Evolutionary conservation across 805 yeast species (phyloP).

Genomic region (Saturnispora halmiae): DNA sequence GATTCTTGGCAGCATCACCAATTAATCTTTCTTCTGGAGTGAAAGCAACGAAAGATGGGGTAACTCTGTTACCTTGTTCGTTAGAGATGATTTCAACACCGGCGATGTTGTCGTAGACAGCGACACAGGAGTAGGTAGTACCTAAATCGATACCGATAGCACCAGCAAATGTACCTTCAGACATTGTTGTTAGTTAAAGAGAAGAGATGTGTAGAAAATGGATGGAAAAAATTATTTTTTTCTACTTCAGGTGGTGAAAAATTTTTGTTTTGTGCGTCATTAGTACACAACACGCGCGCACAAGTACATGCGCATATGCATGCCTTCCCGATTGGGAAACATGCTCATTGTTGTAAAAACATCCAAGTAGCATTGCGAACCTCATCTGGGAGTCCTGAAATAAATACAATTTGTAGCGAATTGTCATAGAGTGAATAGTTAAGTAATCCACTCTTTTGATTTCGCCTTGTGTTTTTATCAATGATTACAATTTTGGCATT

Average conservation of each 20-base stretch:
- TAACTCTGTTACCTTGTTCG: conserved; percentile 81
- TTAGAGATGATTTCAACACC: conserved; percentile 74
- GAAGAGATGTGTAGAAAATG: conserved; percentile 16
- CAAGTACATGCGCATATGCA: too few relatives aligned
- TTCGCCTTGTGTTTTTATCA: too few relatives aligned
- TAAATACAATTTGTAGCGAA: too few relatives aligned
- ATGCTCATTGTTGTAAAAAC: too few relatives aligned
- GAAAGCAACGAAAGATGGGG: conserved; percentile 77
- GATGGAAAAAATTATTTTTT: conserved; percentile 13
- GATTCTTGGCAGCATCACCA: conserved; percentile 80
- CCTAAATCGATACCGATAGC: conserved; percentile 98
- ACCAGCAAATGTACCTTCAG: conserved; percentile 99
- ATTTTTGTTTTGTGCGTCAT: conserved; percentile 3
- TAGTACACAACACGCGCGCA: background rate
- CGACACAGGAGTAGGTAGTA: conserved; percentile 75
- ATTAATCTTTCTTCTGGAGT: conserved; percentile 69
- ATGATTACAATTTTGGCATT: too few relatives aligned
- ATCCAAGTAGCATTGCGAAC: too few relatives aligned
- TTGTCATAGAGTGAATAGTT: too few relatives aligned
- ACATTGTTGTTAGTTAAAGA: conserved; percentile 41
- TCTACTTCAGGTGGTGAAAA: conserved; percentile 5
- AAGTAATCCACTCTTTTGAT: too few relatives aligned
- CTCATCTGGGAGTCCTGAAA: too few relatives aligned
- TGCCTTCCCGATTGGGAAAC: too few relatives aligned
- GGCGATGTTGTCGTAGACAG: conserved; percentile 53